Evolutionary conservation across 441 rosid genomes (phyloP), one percentile per base, ranked within the genome.

Genomic region (Populus tomentosa): DNA sequence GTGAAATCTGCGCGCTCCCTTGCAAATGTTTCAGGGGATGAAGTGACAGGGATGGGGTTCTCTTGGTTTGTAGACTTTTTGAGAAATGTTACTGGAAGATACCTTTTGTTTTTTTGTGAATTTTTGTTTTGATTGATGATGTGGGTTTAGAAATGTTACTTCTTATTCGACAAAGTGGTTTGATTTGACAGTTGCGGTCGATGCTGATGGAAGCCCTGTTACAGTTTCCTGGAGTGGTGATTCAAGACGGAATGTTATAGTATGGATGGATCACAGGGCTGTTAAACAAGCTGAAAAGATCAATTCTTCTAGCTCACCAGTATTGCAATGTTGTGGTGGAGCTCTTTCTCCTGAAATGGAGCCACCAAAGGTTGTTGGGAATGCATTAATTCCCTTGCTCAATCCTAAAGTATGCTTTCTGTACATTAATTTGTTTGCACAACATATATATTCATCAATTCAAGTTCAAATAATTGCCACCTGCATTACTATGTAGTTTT

Each of bases 261-360:
- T 95, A 6, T 95, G 99, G 98, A 95, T 95, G 99, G 99, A 95
- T 69, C 98, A 95, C 72, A 89, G 98, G 89, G 98, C 99, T 84
- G 93, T 92, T 38, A 91, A 89, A 63, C 97, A 95, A 89, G 94
- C 98, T 40, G 91, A 95, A 82, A 92, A 86, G 82, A 95, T 95
- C 75, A 91, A 95, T 86, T 87, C 98, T 9, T 79, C 73, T 74
- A 89, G 88, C 78, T 94, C 95, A 21, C 91, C 95, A 0, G 97
- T 92, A 7, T 73, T 92, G n/a, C 98, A 94, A 77, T 92, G 90
- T 70, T 94, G 99, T 23, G 99, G 99, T 65, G 98, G 99, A 59
- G 90, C 91, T 79, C 86, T 95, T 84, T 95, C 92, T 35, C 98
- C 98, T 20, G 98, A 94, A 81, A 95, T 94, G 97, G 87, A 92